Evolutionary conservation across 2,329 filamentous ascomycete species (phyloP).

Genomic region (Escovopsis sp.): DNA sequence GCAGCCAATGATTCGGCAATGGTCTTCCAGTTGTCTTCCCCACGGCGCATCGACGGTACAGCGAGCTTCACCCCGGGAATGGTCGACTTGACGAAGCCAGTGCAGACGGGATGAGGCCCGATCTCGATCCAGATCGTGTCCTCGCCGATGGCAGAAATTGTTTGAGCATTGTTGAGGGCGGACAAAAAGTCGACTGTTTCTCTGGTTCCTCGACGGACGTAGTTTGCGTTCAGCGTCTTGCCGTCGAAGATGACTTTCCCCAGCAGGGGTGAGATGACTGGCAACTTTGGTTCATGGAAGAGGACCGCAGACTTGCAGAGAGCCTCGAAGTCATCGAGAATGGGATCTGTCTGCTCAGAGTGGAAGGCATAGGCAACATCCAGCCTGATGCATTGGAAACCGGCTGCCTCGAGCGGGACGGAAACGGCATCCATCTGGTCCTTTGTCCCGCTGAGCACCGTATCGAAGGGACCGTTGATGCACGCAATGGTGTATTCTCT

Average conservation of each 20-base stretch:
- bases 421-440: constrained; percentile 30
- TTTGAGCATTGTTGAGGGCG: neutral
- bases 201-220: constrained; percentile 2
- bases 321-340: constrained; percentile 21
- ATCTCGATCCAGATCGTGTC: neutral
- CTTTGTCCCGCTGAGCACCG: constrained; percentile 45
- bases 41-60: constrained; percentile 38
- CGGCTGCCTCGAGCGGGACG: constrained; percentile 15
- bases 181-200: neutral
- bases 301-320: too few relatives aligned
- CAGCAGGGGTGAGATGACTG: constrained; percentile 27
- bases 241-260: constrained; percentile 31
- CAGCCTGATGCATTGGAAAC: constrained; percentile 29
- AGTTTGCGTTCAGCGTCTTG: constrained; percentile 3
- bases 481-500: constrained; percentile 44
- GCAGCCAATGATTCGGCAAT: neutral
- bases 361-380: constrained; percentile 40
- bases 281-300: constrained; percentile 1
- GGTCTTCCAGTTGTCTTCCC: constrained; percentile 20
- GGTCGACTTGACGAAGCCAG: neutral
- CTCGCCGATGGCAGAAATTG: neutral
- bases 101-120: neutral
- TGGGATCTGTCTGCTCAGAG: constrained; percentile 37
- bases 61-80: neutral
- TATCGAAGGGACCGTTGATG: constrained; percentile 61